These are phyloP conservation scores for Phytophthora idaei DNA, from an alignment of 352 stramenopile genomes.

Conservation along the genomic window DNA sequence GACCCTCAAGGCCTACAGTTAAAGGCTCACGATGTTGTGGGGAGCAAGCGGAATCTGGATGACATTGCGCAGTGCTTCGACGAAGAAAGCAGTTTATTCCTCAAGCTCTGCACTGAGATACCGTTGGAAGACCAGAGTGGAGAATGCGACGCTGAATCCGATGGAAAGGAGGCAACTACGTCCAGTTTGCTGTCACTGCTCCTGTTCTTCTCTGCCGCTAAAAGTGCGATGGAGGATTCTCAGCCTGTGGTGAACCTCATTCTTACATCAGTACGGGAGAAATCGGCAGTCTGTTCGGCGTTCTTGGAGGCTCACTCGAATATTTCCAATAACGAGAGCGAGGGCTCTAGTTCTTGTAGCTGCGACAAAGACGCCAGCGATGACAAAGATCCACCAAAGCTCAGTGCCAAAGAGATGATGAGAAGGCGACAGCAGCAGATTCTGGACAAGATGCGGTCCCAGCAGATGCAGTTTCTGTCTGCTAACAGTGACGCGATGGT, in stretches of 20 bases:
- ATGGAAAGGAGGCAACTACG: background rate
- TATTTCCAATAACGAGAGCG: background rate
- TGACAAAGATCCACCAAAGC: conserved; percentile 28
- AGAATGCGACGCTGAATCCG: conserved; percentile 1
- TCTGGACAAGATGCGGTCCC: conserved; percentile 68
- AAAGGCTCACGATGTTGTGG: background rate
- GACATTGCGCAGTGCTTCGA: conserved; percentile 41
- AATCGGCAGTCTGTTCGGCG: conserved; percentile 29
- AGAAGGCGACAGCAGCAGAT: conserved; percentile 67
- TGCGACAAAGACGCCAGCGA: conserved; percentile 5
- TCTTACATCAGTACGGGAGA: conserved; percentile 24
- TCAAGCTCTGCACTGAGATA: conserved; percentile 49
- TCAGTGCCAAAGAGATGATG: conserved; percentile 66
- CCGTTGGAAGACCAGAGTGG: conserved; percentile 3
- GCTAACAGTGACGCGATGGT: conserved; percentile 41
- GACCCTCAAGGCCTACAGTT: conserved; percentile 4
- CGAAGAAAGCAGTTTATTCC: conserved; percentile 41
- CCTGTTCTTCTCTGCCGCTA: conserved; percentile 20
- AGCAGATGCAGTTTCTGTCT: conserved; percentile 78
- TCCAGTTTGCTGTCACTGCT: conserved; percentile 40
- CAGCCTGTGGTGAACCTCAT: conserved; percentile 32
- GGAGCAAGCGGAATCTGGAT: conserved; percentile 23
- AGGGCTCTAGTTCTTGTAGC: conserved; percentile 6
- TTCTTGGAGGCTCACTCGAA: conserved; percentile 28
- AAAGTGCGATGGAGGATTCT: conserved; percentile 35